phyloP scores from a whole-genome alignment of 805 yeast species.

The Starmerella bombicola region DNA sequence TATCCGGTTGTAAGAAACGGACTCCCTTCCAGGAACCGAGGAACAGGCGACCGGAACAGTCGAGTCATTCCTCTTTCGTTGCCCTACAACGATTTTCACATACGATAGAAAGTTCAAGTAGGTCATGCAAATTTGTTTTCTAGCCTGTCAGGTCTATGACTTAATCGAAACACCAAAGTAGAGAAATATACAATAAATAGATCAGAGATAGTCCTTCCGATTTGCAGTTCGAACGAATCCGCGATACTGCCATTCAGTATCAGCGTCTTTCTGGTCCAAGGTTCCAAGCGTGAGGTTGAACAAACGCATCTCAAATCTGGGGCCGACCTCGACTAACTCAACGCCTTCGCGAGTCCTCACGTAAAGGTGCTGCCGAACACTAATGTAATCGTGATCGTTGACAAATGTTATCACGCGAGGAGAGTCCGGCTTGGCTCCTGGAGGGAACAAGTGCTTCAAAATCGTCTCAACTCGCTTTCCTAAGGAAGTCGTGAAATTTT shows the following conservation, averaged over 20 bases:
- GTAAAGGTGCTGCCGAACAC: constrained; percentile 90
- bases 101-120: too few species aligned
- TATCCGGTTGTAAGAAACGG: constrained; percentile 5
- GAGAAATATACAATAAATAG: neutral
- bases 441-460: constrained; percentile 83
- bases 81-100: neutral
- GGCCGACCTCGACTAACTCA: constrained; percentile 93
- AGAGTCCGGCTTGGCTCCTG: constrained; percentile 85
- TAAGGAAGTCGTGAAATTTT: constrained; percentile 66
- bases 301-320: constrained; percentile 93
- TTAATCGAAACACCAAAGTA: too few species aligned
- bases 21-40: too few species aligned
- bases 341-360: constrained; percentile 79
- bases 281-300: constrained; percentile 84
- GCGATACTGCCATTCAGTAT: constrained; percentile 91
- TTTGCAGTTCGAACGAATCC: constrained; percentile 91
- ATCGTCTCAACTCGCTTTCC: constrained; percentile 74
- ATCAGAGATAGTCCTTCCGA: constrained; percentile 71
- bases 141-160: too few species aligned
- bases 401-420: constrained; percentile 88
- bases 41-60: too few species aligned
- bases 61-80: neutral
- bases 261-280: constrained; percentile 89
- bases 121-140: too few species aligned
- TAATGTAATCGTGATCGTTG: constrained; percentile 80